These are phyloP conservation scores for Coelastrella sp. DNA, from an alignment of 139 green algal species.

Conservation along the genomic window DNA sequence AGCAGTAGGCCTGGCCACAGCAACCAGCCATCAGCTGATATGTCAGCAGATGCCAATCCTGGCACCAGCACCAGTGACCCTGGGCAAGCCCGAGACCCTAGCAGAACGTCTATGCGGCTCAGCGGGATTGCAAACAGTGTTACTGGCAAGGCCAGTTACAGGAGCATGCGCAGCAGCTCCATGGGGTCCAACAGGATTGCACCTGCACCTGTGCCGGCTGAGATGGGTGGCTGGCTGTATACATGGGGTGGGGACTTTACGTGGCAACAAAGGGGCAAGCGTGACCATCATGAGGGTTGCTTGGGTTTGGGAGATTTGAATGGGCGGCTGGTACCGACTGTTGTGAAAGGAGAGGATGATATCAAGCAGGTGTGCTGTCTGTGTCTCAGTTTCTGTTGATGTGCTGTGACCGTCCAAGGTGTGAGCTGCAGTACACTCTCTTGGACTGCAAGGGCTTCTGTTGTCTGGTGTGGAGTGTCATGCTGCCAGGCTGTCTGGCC, in stretches of 20 bases:
- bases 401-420: too few relatives aligned
- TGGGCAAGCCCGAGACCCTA: neutral
- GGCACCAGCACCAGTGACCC: neutral
- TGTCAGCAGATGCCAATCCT: neutral
- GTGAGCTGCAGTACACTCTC: too few relatives aligned
- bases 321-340: conserved; percentile 72
- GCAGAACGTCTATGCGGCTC: neutral
- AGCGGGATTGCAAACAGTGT: neutral
- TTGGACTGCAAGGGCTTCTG: too few relatives aligned
- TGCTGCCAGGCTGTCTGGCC: too few relatives aligned
- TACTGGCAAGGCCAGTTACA: neutral
- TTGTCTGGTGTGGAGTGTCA: too few relatives aligned
- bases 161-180: neutral
- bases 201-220: neutral
- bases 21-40: neutral
- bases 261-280: conserved; percentile 61
- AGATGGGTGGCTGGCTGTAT: conserved; percentile 69
- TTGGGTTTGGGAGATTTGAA: conserved; percentile 75
- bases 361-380: conserved; percentile 57
- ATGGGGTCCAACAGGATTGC: neutral
- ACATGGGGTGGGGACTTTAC: conserved; percentile 86
- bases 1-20: neutral
- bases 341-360: conserved; percentile 62
- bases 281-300: conserved; percentile 78
- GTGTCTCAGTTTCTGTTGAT: too few relatives aligned